Evolutionary conservation across 805 yeast genomes (phyloP).

Genomic region (Candida suzukii): DNA sequence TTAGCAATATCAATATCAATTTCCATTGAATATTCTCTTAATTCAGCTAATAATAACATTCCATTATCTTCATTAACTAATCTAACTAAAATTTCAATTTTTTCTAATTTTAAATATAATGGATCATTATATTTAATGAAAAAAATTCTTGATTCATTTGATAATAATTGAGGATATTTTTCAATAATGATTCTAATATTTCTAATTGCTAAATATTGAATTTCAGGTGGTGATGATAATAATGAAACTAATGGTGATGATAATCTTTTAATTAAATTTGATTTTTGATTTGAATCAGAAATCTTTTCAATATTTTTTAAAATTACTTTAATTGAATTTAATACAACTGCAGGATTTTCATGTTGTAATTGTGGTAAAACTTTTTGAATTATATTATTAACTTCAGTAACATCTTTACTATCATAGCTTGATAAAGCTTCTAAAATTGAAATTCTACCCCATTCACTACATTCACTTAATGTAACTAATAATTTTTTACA

Average conservation of each 20-base stretch:
- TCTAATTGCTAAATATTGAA: conserved; percentile 87
- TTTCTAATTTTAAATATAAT: conserved; percentile 67
- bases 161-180: conserved; percentile 73
- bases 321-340: conserved; percentile 76
- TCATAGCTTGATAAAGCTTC: conserved; percentile 71
- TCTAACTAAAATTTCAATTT: conserved; percentile 67
- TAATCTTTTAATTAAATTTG: conserved; percentile 55
- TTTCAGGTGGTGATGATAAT: conserved; percentile 85
- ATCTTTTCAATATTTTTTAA: conserved; percentile 57
- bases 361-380: conserved; percentile 94
- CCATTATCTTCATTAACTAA: conserved; percentile 57
- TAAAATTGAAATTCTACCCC: conserved; percentile 93
- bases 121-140: conserved; percentile 87
- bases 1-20: conserved; percentile 74
- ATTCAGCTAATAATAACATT: conserved; percentile 54
- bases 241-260: conserved; percentile 84
- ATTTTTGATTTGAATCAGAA: conserved; percentile 26
- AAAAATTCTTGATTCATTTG: conserved; percentile 79
- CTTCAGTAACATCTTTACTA: conserved; percentile 53
- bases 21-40: conserved; percentile 78
- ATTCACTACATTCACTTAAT: conserved; percentile 94
- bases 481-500: conserved; percentile 68
- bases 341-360: conserved; percentile 91
- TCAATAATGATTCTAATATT: conserved; percentile 87
- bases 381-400: conserved; percentile 79